Base-by-base conservation (phyloP, 345 rosid genomes). In the Sonneratia alba region DNA sequence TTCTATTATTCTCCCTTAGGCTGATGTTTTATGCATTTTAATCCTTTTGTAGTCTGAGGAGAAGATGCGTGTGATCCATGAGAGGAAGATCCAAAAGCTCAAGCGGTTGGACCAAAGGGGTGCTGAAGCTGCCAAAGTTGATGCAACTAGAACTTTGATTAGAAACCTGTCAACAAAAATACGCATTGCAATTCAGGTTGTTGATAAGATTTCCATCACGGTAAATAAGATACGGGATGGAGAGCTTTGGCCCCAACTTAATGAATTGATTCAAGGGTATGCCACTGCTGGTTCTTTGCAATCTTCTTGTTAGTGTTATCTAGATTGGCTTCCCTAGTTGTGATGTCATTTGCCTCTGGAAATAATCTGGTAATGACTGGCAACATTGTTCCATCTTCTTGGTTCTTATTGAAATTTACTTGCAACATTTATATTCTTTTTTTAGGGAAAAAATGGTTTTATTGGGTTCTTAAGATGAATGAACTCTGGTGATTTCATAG, bases 161-260 rank as follows among this genome's bases (percentile, higher is more conserved):
- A 73, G 77, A 73, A 74, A 77, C 70, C 71, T 88, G 49, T 84
- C 88, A 15, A 88, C 85, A 1, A 82, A 83, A 70, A 82, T 88
- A 61, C 80, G 77, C 73, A 85, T 91, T 65, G 79, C 90, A 21
- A 77, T 91, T 69, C 89, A 87, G 34, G 89, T 87, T 51, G 83
- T 88, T 69, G 84, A 88, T 73, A 88, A 73, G 74, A 87, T 84
- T 38, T 86, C 90, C 15, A 40, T 76, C 13, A 76, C 65, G 22
- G 86, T 85, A 56, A 86, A 77, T 73, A 81, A 82, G 75, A 71
- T 88, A 47, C 84, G 88, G 71, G 90, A 90, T 74, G 88, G 87
- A 61, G 91, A 90, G 63, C 67, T 90, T 71, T 88, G 93, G 89
- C 85, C 83, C 5, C 84, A 80, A n/a, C 77, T 87, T 56, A 78